Base-by-base conservation (phyloP, 2,329 filamentous ascomycete species). In the Phoma sp. region DNA sequence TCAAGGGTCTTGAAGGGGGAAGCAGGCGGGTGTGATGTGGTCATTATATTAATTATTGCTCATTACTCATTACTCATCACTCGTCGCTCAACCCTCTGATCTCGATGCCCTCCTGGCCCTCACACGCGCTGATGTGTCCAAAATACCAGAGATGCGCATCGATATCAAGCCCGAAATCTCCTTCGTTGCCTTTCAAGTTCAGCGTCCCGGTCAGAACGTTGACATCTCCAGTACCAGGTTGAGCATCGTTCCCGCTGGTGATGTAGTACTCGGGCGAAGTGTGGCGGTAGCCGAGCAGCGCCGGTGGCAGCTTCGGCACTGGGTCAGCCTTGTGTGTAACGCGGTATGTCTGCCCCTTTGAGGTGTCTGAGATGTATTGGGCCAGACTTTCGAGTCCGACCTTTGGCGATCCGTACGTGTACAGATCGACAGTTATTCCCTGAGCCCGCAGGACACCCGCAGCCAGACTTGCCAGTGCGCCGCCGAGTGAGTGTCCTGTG, bases 401-500 rank as follows among this genome's bases (percentile, higher is more conserved):
- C 40, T 87, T 86, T 1, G 88, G 88, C 17, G 84, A 80, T 57
- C 88, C 88, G 75, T 83, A 91, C 1, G 84, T 87, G 79, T 87
- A 89, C 38, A 90, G 65, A 62, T 88, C 85, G 45, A 79, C 72
- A 1, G 74, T 60, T 55, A 76, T 74, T 37, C 82, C 84, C 9
- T 70, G 66, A 6, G 71, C 70, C 41, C 86, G 82, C 19, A 89
- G 74, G 61, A 84, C 79, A 0, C 81, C 84, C 0, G 81, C 84
- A 0, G 80, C 87, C 4, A 91, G 70, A 6, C 82, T 85, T 35
- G 83, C 85, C 2, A 91, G 77, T 6, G 87, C 87, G 24, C 79
- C 88, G 43, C 88, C 88, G 4, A 91, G 83, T 9, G 85, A 88
- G 77, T 91, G 88, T 32, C 88, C 89, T 0, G 86, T 86, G n/a